phyloP scores from a whole-genome alignment of 225 moss, liverwort and hornwort species.

The Physcomitrium patens region DNA sequence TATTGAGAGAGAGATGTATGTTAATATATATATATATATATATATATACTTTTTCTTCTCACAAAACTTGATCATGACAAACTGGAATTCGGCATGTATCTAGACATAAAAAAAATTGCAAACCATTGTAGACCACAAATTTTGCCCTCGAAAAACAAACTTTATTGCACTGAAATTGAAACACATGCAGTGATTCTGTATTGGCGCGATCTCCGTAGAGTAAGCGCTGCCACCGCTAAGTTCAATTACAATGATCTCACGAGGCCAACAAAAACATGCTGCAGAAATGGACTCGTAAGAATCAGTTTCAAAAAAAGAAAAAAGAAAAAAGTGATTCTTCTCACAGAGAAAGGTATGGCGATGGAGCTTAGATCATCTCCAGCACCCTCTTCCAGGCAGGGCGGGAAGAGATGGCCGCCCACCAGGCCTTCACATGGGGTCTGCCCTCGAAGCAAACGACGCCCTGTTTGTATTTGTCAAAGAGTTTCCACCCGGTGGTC shows the following conservation, averaged over 20 bases:
- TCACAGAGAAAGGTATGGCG: neutral
- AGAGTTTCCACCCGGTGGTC: conserved; percentile 45
- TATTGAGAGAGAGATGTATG: no score
- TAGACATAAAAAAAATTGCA: neutral
- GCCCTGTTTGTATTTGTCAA: conserved; percentile 39
- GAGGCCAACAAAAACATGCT: conserved; percentile 18
- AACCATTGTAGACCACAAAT: no score
- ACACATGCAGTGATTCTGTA: no score
- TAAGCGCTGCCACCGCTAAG: neutral
- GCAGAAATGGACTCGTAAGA: conserved; percentile 10
- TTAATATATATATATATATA: no score
- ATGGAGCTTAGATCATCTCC: conserved; percentile 25
- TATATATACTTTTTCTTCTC: no score
- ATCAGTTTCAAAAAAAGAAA: no score
- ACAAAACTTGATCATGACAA: neutral
- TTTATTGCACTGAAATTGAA: no score
- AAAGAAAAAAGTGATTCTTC: no score
- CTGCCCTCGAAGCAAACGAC: conserved; percentile 38
- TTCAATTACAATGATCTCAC: neutral
- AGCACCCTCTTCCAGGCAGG: conserved; percentile 54
- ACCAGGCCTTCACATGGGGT: conserved; percentile 64
- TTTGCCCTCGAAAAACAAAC: no score
- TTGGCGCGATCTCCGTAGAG: neutral
- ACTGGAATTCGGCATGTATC: neutral
- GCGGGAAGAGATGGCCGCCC: conserved; percentile 59